Percentiles rank a stretch among this genome's conserved stretches.
phyloP scores from a whole-genome alignment of 805 yeast genomes.

The Pichia eremophila region DNA sequence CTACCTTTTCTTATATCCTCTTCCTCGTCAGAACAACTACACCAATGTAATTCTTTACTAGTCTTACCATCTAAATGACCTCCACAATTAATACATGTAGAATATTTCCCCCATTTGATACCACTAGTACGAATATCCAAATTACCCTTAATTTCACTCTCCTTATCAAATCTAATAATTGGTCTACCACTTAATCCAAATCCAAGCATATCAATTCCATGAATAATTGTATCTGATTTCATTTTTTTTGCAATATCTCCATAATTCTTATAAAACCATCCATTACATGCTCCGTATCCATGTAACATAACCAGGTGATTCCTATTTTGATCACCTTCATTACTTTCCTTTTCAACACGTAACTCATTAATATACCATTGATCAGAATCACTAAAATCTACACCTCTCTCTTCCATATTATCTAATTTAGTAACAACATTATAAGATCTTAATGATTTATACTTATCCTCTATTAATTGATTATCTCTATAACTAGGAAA shows the following conservation, averaged over 20 bases:
- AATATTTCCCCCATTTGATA: constrained; percentile 9
- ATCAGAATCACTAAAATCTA: constrained; percentile 3
- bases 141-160: constrained; percentile 16
- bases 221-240: constrained; percentile 20
- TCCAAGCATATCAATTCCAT: constrained; percentile 42
- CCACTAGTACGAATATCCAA: constrained; percentile 19
- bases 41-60: constrained; percentile 4
- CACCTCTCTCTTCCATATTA: constrained; percentile 1
- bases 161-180: constrained; percentile 16
- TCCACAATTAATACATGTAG: constrained; percentile 7
- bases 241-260: constrained; percentile 30
- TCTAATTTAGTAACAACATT: constrained; percentile 11
- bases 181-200: constrained; percentile 49
- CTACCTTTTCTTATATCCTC: constrained; percentile 4
- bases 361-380: constrained; percentile 21
- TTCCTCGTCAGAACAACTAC: constrained; percentile 5
- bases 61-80: constrained; percentile 11
- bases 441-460: constrained; percentile 11
- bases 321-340: neutral
- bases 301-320: constrained; percentile 42
- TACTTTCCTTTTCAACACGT: constrained; percentile 12
- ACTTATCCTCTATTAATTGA: constrained; percentile 4
- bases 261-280: constrained; percentile 48
- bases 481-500: constrained; percentile 21
- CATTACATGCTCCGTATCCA: constrained; percentile 49